A percentile compares a stretch with the other conserved stretches of the same genome.
These are phyloP conservation scores for Amniculicola lignicola DNA, from an alignment of 495 filamentous ascomycete species.

Conservation along the genomic window DNA sequence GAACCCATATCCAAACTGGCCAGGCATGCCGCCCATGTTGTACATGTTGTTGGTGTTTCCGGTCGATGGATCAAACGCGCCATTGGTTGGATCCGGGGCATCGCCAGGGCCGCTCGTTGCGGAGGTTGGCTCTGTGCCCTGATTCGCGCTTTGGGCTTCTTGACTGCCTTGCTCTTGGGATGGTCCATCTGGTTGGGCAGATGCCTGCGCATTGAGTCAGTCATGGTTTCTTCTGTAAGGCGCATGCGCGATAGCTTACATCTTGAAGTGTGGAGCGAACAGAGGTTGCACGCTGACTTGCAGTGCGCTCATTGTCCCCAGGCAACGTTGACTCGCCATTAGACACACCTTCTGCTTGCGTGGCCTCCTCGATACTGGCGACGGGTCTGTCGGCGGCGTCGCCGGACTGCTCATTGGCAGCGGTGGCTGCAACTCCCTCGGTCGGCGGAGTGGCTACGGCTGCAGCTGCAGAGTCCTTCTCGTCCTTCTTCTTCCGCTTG, in stretches of 20 bases:
- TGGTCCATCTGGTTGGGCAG: neutral
- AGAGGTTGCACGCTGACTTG: neutral
- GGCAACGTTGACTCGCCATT: neutral
- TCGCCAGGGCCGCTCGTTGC: neutral
- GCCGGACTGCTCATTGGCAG: conserved; percentile 26
- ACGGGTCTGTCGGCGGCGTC: conserved; percentile 29
- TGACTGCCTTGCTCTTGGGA: neutral
- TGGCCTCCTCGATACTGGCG: conserved; percentile 5
- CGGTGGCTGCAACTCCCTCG: conserved; percentile 23
- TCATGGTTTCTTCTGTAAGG: neutral
- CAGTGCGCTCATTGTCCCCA: neutral
- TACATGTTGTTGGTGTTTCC: conserved; percentile 9
- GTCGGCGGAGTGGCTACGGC: conserved; percentile 38
- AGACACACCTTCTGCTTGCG: neutral
- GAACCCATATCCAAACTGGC: conserved; percentile 46
- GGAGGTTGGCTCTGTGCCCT: conserved; percentile 8
- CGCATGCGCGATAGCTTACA: neutral
- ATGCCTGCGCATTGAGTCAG: neutral
- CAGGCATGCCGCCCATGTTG: conserved; percentile 37
- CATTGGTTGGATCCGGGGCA: neutral
- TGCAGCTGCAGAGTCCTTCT: conserved; percentile 25
- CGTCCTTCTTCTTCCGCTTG: conserved; percentile 81
- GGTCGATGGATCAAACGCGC: neutral
- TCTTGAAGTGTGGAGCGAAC: neutral
- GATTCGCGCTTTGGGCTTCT: neutral